Base-by-base conservation (phyloP, 306 rosid genomes). In the Prunus persica region DNA sequence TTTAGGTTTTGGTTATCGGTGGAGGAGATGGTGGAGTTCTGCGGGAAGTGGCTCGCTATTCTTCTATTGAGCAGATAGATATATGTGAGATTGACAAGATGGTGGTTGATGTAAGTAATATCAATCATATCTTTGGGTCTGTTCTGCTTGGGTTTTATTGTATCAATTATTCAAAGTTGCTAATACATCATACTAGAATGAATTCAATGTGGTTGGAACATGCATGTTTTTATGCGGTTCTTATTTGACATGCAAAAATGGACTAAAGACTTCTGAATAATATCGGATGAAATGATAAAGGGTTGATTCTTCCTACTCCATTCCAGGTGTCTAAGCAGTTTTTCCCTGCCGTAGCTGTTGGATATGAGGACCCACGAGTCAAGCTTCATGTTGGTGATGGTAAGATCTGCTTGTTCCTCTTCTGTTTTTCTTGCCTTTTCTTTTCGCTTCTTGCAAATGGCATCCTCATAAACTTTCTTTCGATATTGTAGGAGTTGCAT, bases 21-120 rank as follows among this genome's bases (percentile, higher is more conserved):
- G 99, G 99, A 73, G 99, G 99, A 76, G 99, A 96, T 75, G 98
- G 99, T 67, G 99, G 99, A n/a, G 99, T 96, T 56, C 50, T 96
- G 70, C 89, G 99, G 78, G 99, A 96, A 90, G 96, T 96, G 64
- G 71, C 99, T 83, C 98, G 99, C 19, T 92, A 96, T 86, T 73
- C 91, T 50, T 92, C 98, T 14, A 80, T 92, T 32, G 97, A 88
- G 85, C 82, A 86, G 84, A 89, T 96, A 54, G 99, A 92, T 83
- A 92, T 96, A 45, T 96, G 99, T 6, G 99, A 96, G 86, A 96
- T 96, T 77, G 99, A 96, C 87, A 91, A 96, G 87, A 92, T 96
- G 98, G 99, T 96, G 58, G 87, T 96, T 28, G 98, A 96, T 11
- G 99, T 92, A 76, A 90, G 96, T 84, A 66, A 15, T 65, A 22